phyloP scores from a whole-genome alignment of 257 asterid species.

The Fraxinus pennsylvanica region DNA sequence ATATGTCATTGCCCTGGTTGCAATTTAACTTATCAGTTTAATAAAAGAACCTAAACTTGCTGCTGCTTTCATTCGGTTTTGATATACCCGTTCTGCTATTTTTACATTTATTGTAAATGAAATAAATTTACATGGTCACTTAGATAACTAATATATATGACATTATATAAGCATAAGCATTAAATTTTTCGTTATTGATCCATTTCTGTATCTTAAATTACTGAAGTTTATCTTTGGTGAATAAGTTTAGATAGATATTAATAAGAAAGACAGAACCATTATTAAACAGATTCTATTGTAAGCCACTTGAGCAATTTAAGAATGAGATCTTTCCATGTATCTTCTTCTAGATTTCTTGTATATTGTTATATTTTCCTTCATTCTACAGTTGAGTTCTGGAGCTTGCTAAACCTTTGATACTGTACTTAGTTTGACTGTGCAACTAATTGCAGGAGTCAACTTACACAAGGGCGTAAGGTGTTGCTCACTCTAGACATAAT shows the following conservation, averaged over 20 bases:
- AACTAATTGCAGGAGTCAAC: constrained; percentile 67
- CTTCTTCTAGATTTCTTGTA: background rate
- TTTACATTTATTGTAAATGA: background rate
- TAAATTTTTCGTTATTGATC: background rate
- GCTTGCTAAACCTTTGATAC: constrained; percentile 22
- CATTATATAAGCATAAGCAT: background rate
- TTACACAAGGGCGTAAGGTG: constrained; percentile 95
- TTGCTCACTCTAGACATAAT: constrained; percentile 84
- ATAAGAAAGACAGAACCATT: background rate
- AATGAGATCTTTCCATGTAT: background rate
- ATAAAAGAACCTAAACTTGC: background rate
- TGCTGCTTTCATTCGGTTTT: background rate
- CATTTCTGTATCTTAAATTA: background rate
- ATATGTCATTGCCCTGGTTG: background rate
- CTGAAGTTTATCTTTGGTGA: background rate
- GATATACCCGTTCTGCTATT: background rate
- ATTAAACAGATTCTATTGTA: background rate
- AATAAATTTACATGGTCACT: background rate
- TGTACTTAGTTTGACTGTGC: constrained; percentile 25
- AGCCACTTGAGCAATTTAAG: background rate
- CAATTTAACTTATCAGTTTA: background rate
- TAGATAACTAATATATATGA: background rate
- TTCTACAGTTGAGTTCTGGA: constrained; percentile 19
- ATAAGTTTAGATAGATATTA: background rate
- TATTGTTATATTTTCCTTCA: background rate